Evolutionary conservation across 2,329 filamentous ascomycete species (phyloP).

Genomic region (Geosmithia flava): DNA sequence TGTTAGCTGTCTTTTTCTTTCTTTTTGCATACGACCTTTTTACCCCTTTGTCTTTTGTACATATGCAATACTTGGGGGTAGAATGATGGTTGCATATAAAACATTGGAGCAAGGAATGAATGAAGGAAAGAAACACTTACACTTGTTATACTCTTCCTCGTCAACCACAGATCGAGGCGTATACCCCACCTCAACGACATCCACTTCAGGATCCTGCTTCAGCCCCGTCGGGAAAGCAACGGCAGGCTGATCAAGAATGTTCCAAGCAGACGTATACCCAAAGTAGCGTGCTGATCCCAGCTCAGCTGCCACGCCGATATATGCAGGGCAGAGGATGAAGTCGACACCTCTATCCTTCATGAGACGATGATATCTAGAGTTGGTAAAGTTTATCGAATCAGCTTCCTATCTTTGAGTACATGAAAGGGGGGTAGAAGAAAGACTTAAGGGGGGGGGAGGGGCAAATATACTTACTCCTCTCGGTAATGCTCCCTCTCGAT

Average conservation of each 20-base stretch:
- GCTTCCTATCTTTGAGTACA: too few species aligned
- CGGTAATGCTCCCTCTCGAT: constrained; percentile 1
- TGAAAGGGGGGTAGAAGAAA: too few species aligned
- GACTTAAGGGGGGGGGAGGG: too few species aligned
- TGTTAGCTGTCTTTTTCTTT: neutral
- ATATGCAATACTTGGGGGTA: too few species aligned
- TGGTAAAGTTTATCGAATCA: neutral
- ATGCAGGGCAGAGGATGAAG: constrained; percentile 13
- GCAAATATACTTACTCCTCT: neutral
- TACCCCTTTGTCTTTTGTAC: too few species aligned
- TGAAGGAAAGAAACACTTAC: neutral
- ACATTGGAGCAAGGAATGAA: neutral
- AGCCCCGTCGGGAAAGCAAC: constrained; percentile 13
- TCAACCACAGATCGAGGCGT: neutral
- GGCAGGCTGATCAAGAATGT: constrained; percentile 16
- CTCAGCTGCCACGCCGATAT: constrained; percentile 8
- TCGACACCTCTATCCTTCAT: constrained; percentile 12
- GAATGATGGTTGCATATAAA: too few species aligned
- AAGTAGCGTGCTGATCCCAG: constrained; percentile 11
- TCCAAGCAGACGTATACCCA: constrained; percentile 17
- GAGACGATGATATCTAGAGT: constrained; percentile 3
- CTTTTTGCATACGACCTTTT: neutral
- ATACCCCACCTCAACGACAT: constrained; percentile 4
- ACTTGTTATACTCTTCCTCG: neutral
- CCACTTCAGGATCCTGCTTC: constrained; percentile 2